phyloP scores from a whole-genome alignment of 768 basidiomycete genomes.

The Russula earlei region DNA sequence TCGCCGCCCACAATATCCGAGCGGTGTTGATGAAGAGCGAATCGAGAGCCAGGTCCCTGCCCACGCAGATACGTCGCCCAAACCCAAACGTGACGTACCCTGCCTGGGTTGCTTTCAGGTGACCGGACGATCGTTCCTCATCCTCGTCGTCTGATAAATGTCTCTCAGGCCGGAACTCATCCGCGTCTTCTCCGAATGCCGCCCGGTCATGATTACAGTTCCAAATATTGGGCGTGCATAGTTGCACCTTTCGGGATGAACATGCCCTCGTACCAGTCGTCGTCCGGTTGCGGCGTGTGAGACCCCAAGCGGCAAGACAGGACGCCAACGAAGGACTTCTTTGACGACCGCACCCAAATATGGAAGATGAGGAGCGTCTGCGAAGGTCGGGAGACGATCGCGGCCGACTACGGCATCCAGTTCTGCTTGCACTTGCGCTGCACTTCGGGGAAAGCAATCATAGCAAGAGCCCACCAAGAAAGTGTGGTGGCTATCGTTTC shows the following conservation, averaged over 20 bases:
- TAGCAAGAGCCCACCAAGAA: constrained; percentile 9
- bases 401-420: constrained; percentile 19
- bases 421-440: constrained; percentile 17
- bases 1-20: too few species aligned
- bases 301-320: background rate
- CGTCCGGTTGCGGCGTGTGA: constrained; percentile 14
- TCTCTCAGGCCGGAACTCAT: constrained; percentile 19
- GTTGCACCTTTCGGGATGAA: constrained; percentile 30
- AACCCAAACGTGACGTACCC: constrained; percentile 5
- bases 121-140: background rate
- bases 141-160: constrained; percentile 13
- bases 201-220: background rate
- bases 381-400: constrained; percentile 14
- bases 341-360: background rate
- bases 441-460: constrained; percentile 16
- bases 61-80: constrained; percentile 17
- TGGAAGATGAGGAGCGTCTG: constrained; percentile 15
- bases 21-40: constrained; percentile 2
- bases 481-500: constrained; percentile 9
- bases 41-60: constrained; percentile 14
- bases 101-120: background rate
- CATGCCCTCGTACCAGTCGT: constrained; percentile 20
- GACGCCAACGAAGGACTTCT: constrained; percentile 4
- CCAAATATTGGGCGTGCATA: constrained; percentile 25
- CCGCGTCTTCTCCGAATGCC: constrained; percentile 13